Evolutionary conservation across 257 asterid species (phyloP), one percentile per base, ranked within the genome.

Genomic region (Lycium ferocissimum): DNA sequence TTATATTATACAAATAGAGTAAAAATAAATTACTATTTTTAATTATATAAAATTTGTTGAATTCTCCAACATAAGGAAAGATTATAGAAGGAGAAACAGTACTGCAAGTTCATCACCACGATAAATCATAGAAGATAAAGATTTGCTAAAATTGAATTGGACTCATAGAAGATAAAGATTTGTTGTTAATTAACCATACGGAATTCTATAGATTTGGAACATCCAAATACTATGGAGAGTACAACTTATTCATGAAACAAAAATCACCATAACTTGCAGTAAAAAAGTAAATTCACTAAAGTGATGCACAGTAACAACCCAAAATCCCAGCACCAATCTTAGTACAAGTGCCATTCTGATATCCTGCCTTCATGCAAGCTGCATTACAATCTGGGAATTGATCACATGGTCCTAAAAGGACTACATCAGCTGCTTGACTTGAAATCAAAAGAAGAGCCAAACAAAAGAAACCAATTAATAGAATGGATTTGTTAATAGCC

Each of bases 311-410:
- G 5, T 78, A 78, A 53, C 82, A 78, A 26, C 82, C 66, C 33
- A 78, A 78, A 53, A 53, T 78, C 0, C 82, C 82, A 33, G 9
- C 5, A 2, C 10, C 17, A 78, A 78, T 78, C 37, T 51, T 26
- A 1, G 82, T 78, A 0, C 82, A 78, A 3, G 1, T 33, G 4
- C 82, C 85, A 71, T 35, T 83, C 33, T 56, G 20, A 56, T 6
- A 83, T 56, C 85, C 85, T 26, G 12, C 17, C 0, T 33, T 61
- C 4, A 83, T 14, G 40, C 85, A 83, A 53, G 72, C 22, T 20
- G 35, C 85, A 38, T 83, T 70, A 51, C 85, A 83, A 47, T 83
- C 72, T 69, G 58, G 82, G 40, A 83, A 83, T 1, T 70, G 33
- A 7, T 79, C 20, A 37, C 85, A 83, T 20, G 59, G 71, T 76